Conservation (phyloP, 2,329 filamentous ascomycete species). For the Fusarium sp. region DNA sequence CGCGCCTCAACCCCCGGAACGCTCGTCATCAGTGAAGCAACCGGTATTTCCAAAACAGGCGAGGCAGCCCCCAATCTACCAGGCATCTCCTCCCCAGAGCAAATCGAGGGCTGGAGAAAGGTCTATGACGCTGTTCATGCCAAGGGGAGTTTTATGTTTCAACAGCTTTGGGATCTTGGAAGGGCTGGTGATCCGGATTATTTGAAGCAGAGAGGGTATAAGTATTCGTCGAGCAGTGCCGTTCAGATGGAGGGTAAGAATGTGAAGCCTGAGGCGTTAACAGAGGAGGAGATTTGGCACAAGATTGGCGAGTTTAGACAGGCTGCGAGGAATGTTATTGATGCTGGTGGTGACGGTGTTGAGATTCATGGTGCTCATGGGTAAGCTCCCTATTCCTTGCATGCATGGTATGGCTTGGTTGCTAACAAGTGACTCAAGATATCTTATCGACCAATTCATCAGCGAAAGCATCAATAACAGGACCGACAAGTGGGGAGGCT, state of each 20-base stretch:
- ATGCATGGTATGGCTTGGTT: too few species aligned
- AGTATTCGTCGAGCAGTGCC: constrained; percentile 40
- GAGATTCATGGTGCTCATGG: constrained; percentile 68
- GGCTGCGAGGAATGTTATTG: constrained; percentile 64
- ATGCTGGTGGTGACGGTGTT: constrained; percentile 75
- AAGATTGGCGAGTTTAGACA: constrained; percentile 69
- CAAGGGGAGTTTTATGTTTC: constrained; percentile 68
- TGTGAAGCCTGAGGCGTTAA: constrained; percentile 53
- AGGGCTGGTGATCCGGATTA: constrained; percentile 50
- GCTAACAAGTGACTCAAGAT: neutral
- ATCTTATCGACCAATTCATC: constrained; percentile 72
- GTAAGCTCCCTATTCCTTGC: constrained; percentile 39
- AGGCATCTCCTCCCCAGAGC: constrained; percentile 65
- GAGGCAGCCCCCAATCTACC: constrained; percentile 54
- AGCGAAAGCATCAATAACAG: constrained; percentile 60
- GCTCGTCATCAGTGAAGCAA: constrained; percentile 57
- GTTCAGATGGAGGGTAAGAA: constrained; percentile 38
- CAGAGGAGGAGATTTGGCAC: constrained; percentile 69
- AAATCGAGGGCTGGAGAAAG: constrained; percentile 67
- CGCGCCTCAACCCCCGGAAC: constrained; percentile 54
- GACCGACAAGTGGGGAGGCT: constrained; percentile 51
- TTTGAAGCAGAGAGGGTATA: constrained; percentile 37
- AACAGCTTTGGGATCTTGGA: constrained; percentile 73
- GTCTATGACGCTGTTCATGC: constrained; percentile 70
- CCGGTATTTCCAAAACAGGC: constrained; percentile 50